These are phyloP conservation scores for Cordyceps pruinosa DNA, from an alignment of 2,329 filamentous ascomycete species.

Conservation along the genomic window DNA sequence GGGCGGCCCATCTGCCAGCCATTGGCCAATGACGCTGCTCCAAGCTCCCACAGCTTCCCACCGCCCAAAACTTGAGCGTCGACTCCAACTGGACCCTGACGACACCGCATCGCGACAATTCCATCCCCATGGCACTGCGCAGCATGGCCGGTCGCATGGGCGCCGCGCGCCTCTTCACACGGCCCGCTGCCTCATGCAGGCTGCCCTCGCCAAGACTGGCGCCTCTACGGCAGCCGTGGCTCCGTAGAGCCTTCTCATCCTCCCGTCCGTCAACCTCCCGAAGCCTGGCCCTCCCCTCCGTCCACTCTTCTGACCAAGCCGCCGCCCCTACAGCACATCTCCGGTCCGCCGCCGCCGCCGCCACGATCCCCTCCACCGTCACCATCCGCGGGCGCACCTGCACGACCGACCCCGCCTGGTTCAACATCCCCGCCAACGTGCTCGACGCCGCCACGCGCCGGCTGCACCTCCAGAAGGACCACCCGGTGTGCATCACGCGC, in stretches of 20 bases:
- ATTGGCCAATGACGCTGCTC: too few species aligned
- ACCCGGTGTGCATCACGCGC: constrained; percentile 84
- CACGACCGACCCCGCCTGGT: constrained; percentile 66
- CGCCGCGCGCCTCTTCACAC: not conserved
- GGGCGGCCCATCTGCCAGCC: not conserved
- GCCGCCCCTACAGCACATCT: not conserved
- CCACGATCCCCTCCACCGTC: constrained; percentile 24
- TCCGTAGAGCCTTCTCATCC: not conserved
- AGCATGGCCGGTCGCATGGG: constrained; percentile 11
- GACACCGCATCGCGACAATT: not conserved
- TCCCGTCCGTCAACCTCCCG: not conserved
- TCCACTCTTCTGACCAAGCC: not conserved
- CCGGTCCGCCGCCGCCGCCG: constrained; percentile 10
- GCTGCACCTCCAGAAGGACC: constrained; percentile 85
- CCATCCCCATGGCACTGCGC: not conserved
- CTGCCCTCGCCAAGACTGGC: not conserved
- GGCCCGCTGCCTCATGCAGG: not conserved
- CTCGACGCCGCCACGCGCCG: constrained; percentile 65
- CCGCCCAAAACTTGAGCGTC: not conserved
- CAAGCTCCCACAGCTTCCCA: too few species aligned
- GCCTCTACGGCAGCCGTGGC: not conserved
- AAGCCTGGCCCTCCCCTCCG: not conserved
- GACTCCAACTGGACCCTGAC: not conserved
- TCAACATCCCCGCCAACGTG: constrained; percentile 74
- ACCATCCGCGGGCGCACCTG: constrained; percentile 59